Base-by-base conservation (phyloP, 2,329 filamentous ascomycete genomes). In the Pseudonectria buxi region DNA sequence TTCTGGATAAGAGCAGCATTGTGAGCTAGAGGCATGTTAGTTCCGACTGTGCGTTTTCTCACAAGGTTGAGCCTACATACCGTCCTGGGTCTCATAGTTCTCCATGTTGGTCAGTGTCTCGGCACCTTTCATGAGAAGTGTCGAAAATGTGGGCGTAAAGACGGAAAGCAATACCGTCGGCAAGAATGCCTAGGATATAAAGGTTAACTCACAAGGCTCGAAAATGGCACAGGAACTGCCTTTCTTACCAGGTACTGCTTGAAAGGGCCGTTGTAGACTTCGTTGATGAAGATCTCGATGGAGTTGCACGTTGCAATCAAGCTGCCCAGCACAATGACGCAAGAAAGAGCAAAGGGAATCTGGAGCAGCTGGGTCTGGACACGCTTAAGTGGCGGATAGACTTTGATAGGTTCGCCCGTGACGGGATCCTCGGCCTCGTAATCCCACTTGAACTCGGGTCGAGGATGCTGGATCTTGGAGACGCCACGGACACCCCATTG, bases 221-320 rank as follows among this genome's bases (percentile, higher is more conserved):
- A 31, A 24, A n/a, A n/a, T n/a, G n/a, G n/a, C n/a, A n/a, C n/a
- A n/a, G n/a, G n/a, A n/a, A n/a, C n/a, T n/a, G n/a, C n/a, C n/a
- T n/a, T 36, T 61, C 78, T 59, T 60, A 89, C 87, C 48, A 98
- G 60, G 40, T 94, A 81, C 14, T 76, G 74, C 64, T 96, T 94
- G 45, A 94, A 78, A 0, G 88, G 87, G 0, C 92, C 92, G 40
- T 81, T 76, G 60, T 98, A 96, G 12, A 96, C 80, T 61, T 98
- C 88, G 0, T 85, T 89, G 47, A 98, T 86, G 64, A 96, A 95
- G 24, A 96, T 86, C 57, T 98, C 92, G 42, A 95, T 86, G 7
- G 81, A 85, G 59, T 96, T 96, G 55, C 86, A 92, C 11, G 78
- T 78, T 10, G 85, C 79, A 45, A 96, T 95, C 49, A 96, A 68